Evolutionary conservation across 208 protist species (phyloP), one percentile per base, ranked within the genome.

Genomic region (Crithidia sp.): DNA sequence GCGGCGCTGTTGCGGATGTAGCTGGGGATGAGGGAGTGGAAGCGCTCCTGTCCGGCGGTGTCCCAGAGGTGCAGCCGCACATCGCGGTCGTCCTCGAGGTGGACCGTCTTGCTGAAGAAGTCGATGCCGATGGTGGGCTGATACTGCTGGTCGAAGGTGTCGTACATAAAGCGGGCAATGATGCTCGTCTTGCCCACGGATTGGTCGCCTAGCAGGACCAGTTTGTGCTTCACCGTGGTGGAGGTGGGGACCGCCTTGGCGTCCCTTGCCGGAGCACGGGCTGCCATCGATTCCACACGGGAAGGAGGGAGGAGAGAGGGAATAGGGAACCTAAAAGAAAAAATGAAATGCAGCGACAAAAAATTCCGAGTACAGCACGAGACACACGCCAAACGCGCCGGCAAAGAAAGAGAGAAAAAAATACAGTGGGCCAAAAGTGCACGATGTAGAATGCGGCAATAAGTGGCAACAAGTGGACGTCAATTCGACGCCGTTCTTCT

Each of bases 51-150:
- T 12, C 91, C 90, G 4, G 91, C 91, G 5, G 90, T 96, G 68
- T 97, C 91, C 87, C 92, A 96, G 56, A 96, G 63, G 84, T 99
- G 98, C 45, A 99, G 89, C 39, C 98, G 85, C 52, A 85, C 76
- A 14, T 79, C 67, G 16, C 74, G 78, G 19, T 72, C 71, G 59
- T 99, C 97, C 55, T 99, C 98, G 7, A 99, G 77, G 72, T 98
- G 97, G 73, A 99, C 94, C 4, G 98, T 99, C 77, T 99, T 99
- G 37, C 94, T 96, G 47, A 99, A 90, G 76, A 99, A 99, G 84
- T 99, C 98, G 74, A 99, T 99, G 43, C 99, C 99, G 71, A 99
- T 99, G 12, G 99, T 99, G 8, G 98, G 90, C 85, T 99, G 85
- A 37, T 94, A 95, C 70, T 92, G 85, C 39, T 81, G 85, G 66